Evolutionary conservation across 129 eudicot species (phyloP).

Genomic region (Dittrichia graveolens): DNA sequence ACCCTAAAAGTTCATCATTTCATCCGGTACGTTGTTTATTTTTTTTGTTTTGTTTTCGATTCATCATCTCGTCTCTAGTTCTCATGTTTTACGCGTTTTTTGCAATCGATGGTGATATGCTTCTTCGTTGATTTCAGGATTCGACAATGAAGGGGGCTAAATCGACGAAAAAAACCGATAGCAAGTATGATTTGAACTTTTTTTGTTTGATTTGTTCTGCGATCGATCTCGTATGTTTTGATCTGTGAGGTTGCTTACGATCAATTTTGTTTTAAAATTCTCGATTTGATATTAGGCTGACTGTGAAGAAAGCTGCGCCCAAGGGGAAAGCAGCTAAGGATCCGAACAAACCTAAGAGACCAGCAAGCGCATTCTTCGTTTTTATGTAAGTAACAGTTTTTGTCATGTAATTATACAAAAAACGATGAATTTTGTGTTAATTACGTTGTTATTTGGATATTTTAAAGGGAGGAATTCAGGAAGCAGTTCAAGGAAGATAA

Average conservation of each 20-base stretch:
- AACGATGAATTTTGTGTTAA: not conserved
- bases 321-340: conserved; percentile 69
- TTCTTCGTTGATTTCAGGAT: conserved; percentile 20
- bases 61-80: not conserved
- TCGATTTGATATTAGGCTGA: conserved; percentile 43
- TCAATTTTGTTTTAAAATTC: not conserved
- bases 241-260: not conserved
- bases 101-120: not conserved
- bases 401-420: not conserved
- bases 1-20: conserved; percentile 23
- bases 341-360: conserved; percentile 95
- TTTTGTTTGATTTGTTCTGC: not conserved
- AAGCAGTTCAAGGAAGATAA: conserved; percentile 62
- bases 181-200: conserved; percentile 29
- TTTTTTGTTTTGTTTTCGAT: not conserved
- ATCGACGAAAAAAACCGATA: conserved; percentile 49
- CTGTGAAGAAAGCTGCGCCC: conserved; percentile 59
- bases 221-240: not conserved
- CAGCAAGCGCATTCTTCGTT: conserved; percentile 85
- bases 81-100: not conserved
- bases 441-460: not conserved
- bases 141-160: conserved; percentile 56
- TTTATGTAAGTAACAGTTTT: conserved; percentile 52
- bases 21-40: not conserved
- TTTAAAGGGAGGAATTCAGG: conserved; percentile 69